phyloP scores from a whole-genome alignment of 2,329 filamentous ascomycete species.

The Trichoderma sp. region DNA sequence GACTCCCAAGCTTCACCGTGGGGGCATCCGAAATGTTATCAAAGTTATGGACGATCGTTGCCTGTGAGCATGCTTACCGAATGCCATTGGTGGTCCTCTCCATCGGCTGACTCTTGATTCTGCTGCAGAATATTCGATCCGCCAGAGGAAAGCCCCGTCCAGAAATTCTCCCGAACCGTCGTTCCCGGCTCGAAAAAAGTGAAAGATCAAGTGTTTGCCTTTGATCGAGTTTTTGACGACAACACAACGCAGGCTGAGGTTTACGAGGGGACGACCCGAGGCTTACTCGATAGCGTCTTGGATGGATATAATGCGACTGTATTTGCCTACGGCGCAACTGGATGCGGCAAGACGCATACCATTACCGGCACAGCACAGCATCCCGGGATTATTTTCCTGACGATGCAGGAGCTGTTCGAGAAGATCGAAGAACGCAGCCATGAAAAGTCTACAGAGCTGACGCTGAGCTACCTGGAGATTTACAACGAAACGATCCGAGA shows the following conservation, averaged over 20 bases:
- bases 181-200: slow-evolving; percentile 83
- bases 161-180: slow-evolving; percentile 79
- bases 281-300: slow-evolving; percentile 87
- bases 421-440: slow-evolving; percentile 82
- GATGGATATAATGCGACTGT: slow-evolving; percentile 99
- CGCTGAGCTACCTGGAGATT: slow-evolving; percentile 93
- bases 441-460: slow-evolving; percentile 86
- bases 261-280: slow-evolving; percentile 88
- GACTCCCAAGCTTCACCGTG: slow-evolving; percentile 77
- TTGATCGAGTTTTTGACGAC: slow-evolving; percentile 96
- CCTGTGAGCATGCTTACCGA: slow-evolving; percentile 60
- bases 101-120: slow-evolving; percentile 23
- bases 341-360: slow-evolving; percentile 97
- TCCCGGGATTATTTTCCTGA: slow-evolving; percentile 96
- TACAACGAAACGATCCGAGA: slow-evolving; percentile 99
- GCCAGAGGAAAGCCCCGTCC: slow-evolving; percentile 88
- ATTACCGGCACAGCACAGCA: slow-evolving; percentile 90
- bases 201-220: slow-evolving; percentile 96
- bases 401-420: slow-evolving; percentile 98
- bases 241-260: slow-evolving; percentile 89
- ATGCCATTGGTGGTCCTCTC: background rate
- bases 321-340: slow-evolving; percentile 96
- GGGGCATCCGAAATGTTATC: slow-evolving; percentile 86
- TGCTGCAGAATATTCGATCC: slow-evolving; percentile 83
- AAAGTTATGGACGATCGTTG: slow-evolving; percentile 96